phyloP scores from a whole-genome alignment of 164 flowering plant species.

The Magnolia kwangsiensis region DNA sequence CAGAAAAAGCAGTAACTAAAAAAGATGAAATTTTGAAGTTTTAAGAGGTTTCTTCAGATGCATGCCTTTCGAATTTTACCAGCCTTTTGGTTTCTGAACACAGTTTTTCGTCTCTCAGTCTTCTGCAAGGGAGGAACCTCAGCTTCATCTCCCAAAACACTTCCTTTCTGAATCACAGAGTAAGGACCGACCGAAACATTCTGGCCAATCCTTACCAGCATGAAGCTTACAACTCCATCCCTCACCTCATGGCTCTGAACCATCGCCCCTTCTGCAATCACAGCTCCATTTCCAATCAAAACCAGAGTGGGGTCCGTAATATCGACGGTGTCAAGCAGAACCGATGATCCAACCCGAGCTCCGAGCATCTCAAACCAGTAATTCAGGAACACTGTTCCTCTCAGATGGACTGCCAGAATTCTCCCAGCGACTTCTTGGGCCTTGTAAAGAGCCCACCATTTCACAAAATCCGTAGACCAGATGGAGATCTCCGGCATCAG shows the following conservation, averaged over 20 bases:
- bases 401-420: slow-evolving; percentile 63
- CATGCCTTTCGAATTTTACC: slow-evolving; percentile 28
- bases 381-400: slow-evolving; percentile 71
- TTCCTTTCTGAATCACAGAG: slow-evolving; percentile 65
- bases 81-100: slow-evolving; percentile 21
- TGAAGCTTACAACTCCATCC: slow-evolving; percentile 60
- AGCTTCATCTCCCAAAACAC: slow-evolving; percentile 38
- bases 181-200: slow-evolving; percentile 59
- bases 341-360: slow-evolving; percentile 67
- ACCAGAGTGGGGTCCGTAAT: slow-evolving; percentile 76
- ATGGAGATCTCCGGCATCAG: slow-evolving; percentile 52
- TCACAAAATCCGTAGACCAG: slow-evolving; percentile 62
- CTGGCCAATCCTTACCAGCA: slow-evolving; percentile 53
- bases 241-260: slow-evolving; percentile 74
- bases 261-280: slow-evolving; percentile 70
- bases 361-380: slow-evolving; percentile 79
- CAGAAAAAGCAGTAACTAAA: too few relatives aligned
- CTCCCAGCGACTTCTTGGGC: slow-evolving; percentile 57
- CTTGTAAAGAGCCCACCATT: slow-evolving; percentile 82
- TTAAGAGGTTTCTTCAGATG: background rate
- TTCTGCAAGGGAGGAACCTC: slow-evolving; percentile 55
- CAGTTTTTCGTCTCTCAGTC: slow-evolving; percentile 35
- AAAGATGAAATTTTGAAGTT: background rate
- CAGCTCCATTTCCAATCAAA: slow-evolving; percentile 64
- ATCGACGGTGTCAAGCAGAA: slow-evolving; percentile 63